A percentile compares a stretch with the other conserved stretches of the same genome.
Conservation (phyloP, 495 filamentous ascomycete genomes). For the Penicillium pulvis region DNA sequence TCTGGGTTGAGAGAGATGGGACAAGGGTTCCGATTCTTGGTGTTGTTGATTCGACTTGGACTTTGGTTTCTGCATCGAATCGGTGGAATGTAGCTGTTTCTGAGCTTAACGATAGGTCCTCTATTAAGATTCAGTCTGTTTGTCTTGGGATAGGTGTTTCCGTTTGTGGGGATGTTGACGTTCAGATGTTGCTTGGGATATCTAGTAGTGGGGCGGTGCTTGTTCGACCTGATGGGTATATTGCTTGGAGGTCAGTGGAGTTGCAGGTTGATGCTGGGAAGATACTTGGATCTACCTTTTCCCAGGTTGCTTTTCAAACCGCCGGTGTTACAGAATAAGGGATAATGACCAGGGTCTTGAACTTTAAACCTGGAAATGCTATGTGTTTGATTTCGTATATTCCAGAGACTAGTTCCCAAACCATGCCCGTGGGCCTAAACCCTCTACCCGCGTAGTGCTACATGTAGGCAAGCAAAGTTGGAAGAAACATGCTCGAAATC, state of each 20-base stretch:
- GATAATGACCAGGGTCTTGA: background rate
- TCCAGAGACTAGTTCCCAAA: too few relatives aligned
- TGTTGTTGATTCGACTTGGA: slow-evolving; percentile 22
- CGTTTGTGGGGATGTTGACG: slow-evolving; percentile 7
- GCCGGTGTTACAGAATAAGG: background rate
- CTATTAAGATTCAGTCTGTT: slow-evolving; percentile 10
- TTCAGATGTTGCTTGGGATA: slow-evolving; percentile 18
- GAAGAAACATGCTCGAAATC: too few relatives aligned
- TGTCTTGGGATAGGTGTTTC: slow-evolving; percentile 17
- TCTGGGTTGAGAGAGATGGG: slow-evolving; percentile 20
- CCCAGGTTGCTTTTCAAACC: slow-evolving; percentile 8
- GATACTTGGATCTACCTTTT: slow-evolving; percentile 8
- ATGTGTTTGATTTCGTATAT: too few relatives aligned
- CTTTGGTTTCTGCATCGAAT: slow-evolving; percentile 15
- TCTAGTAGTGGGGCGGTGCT: slow-evolving; percentile 25
- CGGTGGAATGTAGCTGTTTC: slow-evolving; percentile 16
- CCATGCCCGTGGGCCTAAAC: too few relatives aligned
- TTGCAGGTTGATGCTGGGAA: slow-evolving; percentile 6
- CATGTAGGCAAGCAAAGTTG: too few relatives aligned
- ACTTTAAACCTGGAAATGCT: background rate
- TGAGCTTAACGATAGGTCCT: slow-evolving; percentile 5
- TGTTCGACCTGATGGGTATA: slow-evolving; percentile 34
- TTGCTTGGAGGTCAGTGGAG: slow-evolving; percentile 28
- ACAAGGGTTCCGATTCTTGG: slow-evolving; percentile 22
- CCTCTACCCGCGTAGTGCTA: too few relatives aligned